Percentiles rank a stretch among this genome's conserved stretches.
phyloP scores from a whole-genome alignment of 73 alveolate species.

The Symbiodinium pilosum region DNA sequence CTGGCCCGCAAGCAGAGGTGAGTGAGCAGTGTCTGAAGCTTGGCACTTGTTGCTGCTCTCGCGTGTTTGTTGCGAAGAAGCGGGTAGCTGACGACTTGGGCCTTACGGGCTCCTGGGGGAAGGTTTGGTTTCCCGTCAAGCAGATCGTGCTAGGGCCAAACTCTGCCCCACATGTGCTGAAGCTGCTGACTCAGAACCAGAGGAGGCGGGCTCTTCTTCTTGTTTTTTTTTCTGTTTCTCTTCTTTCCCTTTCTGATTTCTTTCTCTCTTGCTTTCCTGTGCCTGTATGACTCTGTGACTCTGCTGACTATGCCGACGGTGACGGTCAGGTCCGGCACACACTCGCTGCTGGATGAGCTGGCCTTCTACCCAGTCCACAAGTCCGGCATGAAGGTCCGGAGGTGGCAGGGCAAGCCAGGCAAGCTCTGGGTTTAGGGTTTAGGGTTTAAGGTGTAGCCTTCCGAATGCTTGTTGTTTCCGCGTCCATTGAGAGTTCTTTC shows the following conservation, averaged over 20 bases:
- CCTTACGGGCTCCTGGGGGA: not conserved
- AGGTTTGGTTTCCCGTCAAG: not conserved
- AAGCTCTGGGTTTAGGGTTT: not conserved
- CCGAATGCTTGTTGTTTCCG: too few relatives aligned
- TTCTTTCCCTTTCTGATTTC: not conserved
- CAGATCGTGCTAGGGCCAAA: not conserved
- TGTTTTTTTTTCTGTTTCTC: not conserved
- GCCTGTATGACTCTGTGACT: not conserved
- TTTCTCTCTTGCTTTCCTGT: not conserved
- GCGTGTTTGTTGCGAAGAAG: not conserved
- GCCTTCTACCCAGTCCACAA: not conserved
- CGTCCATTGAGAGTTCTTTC: too few relatives aligned
- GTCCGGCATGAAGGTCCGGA: not conserved
- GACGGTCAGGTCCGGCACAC: not conserved
- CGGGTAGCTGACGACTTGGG: too few relatives aligned
- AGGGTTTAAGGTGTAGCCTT: too few relatives aligned
- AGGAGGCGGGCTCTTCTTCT: not conserved
- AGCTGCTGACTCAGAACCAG: not conserved
- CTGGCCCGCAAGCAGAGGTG: too few relatives aligned
- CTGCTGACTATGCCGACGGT: not conserved
- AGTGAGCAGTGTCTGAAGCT: not conserved
- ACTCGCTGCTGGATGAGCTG: slow-evolving; percentile 8
- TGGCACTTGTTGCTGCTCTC: not conserved
- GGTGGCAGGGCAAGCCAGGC: not conserved
- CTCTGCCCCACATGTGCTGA: not conserved